A percentile compares a stretch with the other conserved stretches of the same genome.
Evolutionary conservation across 345 rosid genomes (phyloP).

Genomic region (Eucalyptus urophylla): DNA sequence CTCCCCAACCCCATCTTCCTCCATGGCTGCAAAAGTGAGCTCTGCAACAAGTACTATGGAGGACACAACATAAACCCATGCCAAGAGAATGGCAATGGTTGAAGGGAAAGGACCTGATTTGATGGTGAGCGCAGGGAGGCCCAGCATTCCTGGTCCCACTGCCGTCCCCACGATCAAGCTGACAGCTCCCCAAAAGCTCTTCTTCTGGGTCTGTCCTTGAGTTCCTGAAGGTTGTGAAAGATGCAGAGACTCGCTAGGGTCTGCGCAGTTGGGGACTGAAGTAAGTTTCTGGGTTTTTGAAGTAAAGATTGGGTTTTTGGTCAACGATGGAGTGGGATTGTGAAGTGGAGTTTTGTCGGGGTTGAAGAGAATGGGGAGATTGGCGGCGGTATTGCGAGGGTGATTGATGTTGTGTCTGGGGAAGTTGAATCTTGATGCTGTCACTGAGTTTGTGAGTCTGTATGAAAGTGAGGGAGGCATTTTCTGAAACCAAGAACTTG

Average conservation of each 20-base stretch:
- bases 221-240: neutral
- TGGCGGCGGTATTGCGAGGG: neutral
- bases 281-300: neutral
- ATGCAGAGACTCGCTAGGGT: neutral
- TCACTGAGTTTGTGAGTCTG: neutral
- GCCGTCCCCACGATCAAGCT: constrained; percentile 86
- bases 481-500: neutral
- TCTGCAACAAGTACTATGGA: constrained; percentile 85
- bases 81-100: constrained; percentile 42
- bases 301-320: neutral
- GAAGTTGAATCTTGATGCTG: neutral
- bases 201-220: constrained; percentile 8
- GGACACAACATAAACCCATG: constrained; percentile 81
- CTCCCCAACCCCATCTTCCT: constrained; percentile 66
- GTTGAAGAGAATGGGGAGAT: neutral
- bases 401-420: neutral
- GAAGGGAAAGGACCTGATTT: constrained; percentile 74
- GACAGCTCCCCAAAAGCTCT: constrained; percentile 91
- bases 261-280: neutral
- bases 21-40: constrained; percentile 80
- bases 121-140: constrained; percentile 77
- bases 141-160: constrained; percentile 90
- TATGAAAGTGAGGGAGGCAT: neutral
- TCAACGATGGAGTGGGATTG: neutral
- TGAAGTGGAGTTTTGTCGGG: neutral